Evolutionary conservation across 768 basidiomycete species (phyloP).

Genomic region (Plicaturopsis crispa): DNA sequence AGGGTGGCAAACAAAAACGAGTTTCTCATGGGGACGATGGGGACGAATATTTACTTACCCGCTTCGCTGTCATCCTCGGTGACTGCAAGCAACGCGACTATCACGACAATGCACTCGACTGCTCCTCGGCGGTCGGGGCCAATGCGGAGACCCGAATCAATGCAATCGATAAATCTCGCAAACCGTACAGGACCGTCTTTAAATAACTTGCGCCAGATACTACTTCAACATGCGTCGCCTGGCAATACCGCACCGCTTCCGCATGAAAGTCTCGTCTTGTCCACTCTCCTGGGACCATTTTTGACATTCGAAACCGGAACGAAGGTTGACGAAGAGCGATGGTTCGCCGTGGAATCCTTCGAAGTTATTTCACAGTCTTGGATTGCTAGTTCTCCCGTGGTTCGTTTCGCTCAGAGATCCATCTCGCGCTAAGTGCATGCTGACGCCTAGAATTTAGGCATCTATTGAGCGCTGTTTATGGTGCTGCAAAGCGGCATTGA

Average conservation of each 20-base stretch:
- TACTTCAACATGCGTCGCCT: conserved; percentile 37
- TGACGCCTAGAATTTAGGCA: conserved; percentile 20
- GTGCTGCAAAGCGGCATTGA: conserved; percentile 59
- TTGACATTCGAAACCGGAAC: conserved; percentile 25
- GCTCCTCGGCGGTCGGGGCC: conserved; percentile 25
- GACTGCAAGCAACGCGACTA: conserved; percentile 14
- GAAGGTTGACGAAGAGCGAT: conserved; percentile 42
- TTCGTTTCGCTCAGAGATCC: too few relatives aligned
- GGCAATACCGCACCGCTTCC: conserved; percentile 33
- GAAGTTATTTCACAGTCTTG: conserved; percentile 52
- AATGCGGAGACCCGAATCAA: conserved; percentile 36
- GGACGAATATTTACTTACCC: conserved; percentile 31
- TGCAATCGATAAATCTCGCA: conserved; percentile 22
- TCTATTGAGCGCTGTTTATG: conserved; percentile 59
- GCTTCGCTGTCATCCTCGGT: conserved; percentile 34
- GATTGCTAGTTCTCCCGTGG: conserved; percentile 34
- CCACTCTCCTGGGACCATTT: conserved; percentile 52
- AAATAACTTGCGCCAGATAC: conserved; percentile 33
- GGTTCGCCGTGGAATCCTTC: conserved; percentile 52
- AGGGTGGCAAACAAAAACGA: conserved; percentile 21
- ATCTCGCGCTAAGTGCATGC: too few relatives aligned
- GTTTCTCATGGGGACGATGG: conserved; percentile 15
- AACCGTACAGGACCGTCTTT: conserved; percentile 28
- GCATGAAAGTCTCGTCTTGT: conserved; percentile 50
- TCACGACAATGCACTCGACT: conserved; percentile 13